Conservation (phyloP, 2,329 filamentous ascomycete species). For the Akanthomyces uredinophilus region DNA sequence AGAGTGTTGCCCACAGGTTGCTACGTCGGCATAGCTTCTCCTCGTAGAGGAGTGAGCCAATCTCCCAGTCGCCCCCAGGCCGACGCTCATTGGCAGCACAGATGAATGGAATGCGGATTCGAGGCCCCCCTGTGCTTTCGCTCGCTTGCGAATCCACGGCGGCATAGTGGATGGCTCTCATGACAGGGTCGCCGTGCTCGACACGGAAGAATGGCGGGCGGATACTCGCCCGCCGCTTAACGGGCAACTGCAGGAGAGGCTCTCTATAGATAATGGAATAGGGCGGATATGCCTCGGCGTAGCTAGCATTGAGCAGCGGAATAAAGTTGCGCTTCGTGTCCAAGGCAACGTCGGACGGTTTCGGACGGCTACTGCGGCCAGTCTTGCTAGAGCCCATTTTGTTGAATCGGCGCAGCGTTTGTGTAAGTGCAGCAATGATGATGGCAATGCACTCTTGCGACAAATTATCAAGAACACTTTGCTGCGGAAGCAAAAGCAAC, state of each 20-base stretch:
- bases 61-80: slow-evolving; percentile 77
- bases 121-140: slow-evolving; percentile 27
- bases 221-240: slow-evolving; percentile 31
- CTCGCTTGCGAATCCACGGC: slow-evolving; percentile 34
- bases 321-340: slow-evolving; percentile 69
- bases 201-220: slow-evolving; percentile 46
- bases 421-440: not conserved
- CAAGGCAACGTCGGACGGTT: slow-evolving; percentile 60
- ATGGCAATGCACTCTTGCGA: not conserved
- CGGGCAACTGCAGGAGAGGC: slow-evolving; percentile 41
- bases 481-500: not conserved
- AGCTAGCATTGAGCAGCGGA: slow-evolving; percentile 56
- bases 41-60: slow-evolving; percentile 43
- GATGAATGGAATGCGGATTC: slow-evolving; percentile 56
- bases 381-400: slow-evolving; percentile 30
- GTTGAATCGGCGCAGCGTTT: not conserved
- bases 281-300: slow-evolving; percentile 48
- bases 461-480: not conserved
- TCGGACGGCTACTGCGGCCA: slow-evolving; percentile 44
- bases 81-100: slow-evolving; percentile 72
- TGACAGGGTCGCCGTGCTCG: slow-evolving; percentile 53
- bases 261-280: slow-evolving; percentile 56
- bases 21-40: slow-evolving; percentile 71
- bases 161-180: slow-evolving; percentile 54
- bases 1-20: slow-evolving; percentile 65